Base-by-base conservation (phyloP, 2,329 filamentous ascomycete species). In the Phialemonium atrogriseum region DNA sequence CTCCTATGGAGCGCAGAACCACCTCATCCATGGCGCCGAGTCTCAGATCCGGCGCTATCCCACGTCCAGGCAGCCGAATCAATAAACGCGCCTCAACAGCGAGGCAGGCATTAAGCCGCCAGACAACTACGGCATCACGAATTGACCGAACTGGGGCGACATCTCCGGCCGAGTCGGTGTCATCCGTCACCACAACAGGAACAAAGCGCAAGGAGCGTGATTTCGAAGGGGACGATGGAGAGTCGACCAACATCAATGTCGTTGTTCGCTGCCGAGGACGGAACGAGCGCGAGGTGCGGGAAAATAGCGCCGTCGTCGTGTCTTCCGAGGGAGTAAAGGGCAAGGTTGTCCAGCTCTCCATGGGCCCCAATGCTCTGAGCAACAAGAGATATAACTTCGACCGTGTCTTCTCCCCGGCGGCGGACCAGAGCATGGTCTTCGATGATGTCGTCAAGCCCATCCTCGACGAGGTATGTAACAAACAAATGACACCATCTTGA, bases 331-430 rank as follows among this genome's bases (percentile, higher is more conserved):
- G 85, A n/a, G 78, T 86, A 39, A 89, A 84, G 58, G 87, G 88
- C 26, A 86, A 82, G 49, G 73, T 70, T 23, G 77, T 98, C 16
- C 82, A 93, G 44, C 60, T 98, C 28, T 88, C 81, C 4, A 94
- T 96, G 85, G 91, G 89, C 1, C 80, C 88, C 1, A 94, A 80
- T 56, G 84, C 91, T 20, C 62, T 96, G 35, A 93, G 81, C 65
- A 94, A 98, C 62, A 96, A 96, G 62, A 84, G 85, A 0, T 98
- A 98, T 55, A 80, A 83, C 42, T 98, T 98, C 54, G 91, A 98
- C 59, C 91, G 89, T 52, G 91, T 96, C 43, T 98, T 94, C 50
- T 95, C 91, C 1, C 84, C 84, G 1, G 91, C 89, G 1, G 89
- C 91, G 2, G 91, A 96, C 49, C 91, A 98, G 59, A 75, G 70